A percentile compares a stretch with the other conserved stretches of the same genome.
These are phyloP conservation scores for Hanseniaspora nectarophila DNA, from an alignment of 805 yeast genomes.

Conservation along the genomic window DNA sequence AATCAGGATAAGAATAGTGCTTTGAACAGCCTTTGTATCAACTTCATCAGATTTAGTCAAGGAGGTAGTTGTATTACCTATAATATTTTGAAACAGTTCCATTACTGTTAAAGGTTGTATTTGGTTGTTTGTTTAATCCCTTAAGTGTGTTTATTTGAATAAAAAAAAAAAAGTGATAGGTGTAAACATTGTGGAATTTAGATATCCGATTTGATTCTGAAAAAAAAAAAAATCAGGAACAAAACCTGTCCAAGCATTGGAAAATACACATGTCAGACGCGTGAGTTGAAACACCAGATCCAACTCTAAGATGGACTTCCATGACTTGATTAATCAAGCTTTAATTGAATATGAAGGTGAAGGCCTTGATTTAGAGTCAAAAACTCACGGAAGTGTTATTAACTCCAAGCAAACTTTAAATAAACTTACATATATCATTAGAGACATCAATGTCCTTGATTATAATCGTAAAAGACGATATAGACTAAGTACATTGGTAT, in stretches of 20 bases:
- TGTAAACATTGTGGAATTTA: not conserved
- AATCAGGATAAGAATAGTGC: constrained; percentile 77
- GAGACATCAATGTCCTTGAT: not conserved
- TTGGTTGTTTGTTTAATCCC: not conserved
- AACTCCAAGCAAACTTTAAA: not conserved
- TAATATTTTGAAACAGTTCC: constrained; percentile 1
- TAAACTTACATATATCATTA: not conserved
- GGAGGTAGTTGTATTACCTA: not conserved
- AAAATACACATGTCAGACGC: too few species aligned
- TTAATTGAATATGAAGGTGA: not conserved
- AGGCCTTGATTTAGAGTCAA: too few species aligned
- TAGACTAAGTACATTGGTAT: constrained; percentile 29
- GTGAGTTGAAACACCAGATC: too few species aligned
- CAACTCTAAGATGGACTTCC: not conserved
- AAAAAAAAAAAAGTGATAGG: not conserved
- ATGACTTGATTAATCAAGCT: constrained; percentile 18
- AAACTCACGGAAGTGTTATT: not conserved
- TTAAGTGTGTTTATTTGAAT: not conserved
- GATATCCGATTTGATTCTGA: too few species aligned
- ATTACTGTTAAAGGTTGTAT: not conserved
- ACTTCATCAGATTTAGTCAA: not conserved
- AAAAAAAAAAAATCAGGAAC: too few species aligned
- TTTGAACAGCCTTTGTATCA: constrained; percentile 39
- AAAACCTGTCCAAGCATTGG: too few species aligned
- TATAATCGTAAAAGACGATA: constrained; percentile 18